Evolutionary conservation across 495 filamentous ascomycete species (phyloP).

Genomic region (Geoglossum glabrum): DNA sequence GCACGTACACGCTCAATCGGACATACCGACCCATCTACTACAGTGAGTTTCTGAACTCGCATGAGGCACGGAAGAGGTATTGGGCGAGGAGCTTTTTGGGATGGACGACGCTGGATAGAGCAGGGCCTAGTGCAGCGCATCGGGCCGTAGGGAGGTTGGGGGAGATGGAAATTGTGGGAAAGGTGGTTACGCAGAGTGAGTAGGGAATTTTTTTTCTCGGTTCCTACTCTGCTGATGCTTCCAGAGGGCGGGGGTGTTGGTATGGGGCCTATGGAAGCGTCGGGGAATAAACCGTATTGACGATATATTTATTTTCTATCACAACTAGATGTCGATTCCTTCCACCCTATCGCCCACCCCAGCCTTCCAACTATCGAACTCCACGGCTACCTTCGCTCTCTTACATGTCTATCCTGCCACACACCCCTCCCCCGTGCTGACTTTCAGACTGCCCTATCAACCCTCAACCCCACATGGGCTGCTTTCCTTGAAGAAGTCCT

Average conservation of each 20-base stretch:
- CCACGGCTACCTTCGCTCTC: slow-evolving; percentile 69
- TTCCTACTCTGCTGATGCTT: too few relatives aligned
- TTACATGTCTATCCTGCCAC: slow-evolving; percentile 63
- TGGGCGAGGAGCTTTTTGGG: slow-evolving; percentile 92
- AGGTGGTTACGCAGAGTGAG: slow-evolving; percentile 72
- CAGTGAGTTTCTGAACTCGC: slow-evolving; percentile 61
- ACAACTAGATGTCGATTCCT: slow-evolving; percentile 62
- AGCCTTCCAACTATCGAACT: slow-evolving; percentile 58
- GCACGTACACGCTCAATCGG: slow-evolving; percentile 81
- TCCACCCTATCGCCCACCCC: slow-evolving; percentile 64
- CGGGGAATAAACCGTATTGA: background rate
- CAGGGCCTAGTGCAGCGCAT: slow-evolving; percentile 64
- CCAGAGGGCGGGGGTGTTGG: background rate
- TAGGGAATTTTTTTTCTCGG: slow-evolving; percentile 1
- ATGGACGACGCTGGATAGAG: slow-evolving; percentile 61
- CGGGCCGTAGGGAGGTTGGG: slow-evolving; percentile 51
- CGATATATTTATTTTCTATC: background rate
- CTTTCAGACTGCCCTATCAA: slow-evolving; percentile 59
- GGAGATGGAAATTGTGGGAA: slow-evolving; percentile 46
- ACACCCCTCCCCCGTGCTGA: slow-evolving; percentile 41
- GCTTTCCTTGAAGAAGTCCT: slow-evolving; percentile 51
- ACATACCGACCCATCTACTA: slow-evolving; percentile 83
- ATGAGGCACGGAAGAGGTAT: slow-evolving; percentile 83
- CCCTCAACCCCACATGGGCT: slow-evolving; percentile 73
- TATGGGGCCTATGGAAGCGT: too few relatives aligned